These are phyloP conservation scores for Clonostachys rhizophaga DNA, from an alignment of 2,329 filamentous ascomycete species.

Conservation along the genomic window DNA sequence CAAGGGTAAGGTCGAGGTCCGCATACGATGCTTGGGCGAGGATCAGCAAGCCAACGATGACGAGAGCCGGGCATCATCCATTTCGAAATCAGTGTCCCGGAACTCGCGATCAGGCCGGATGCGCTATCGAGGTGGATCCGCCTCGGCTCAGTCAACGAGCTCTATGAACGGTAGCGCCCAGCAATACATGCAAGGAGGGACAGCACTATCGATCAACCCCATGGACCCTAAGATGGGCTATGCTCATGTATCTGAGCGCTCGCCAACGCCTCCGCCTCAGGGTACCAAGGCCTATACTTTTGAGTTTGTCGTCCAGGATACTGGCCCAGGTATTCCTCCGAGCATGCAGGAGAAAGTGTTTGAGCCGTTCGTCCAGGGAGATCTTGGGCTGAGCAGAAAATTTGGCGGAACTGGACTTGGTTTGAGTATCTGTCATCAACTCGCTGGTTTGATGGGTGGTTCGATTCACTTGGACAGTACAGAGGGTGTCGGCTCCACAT, in stretches of 20 bases:
- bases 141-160: conserved; percentile 43
- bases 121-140: conserved; percentile 40
- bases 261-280: conserved; percentile 54
- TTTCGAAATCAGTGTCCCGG: conserved; percentile 46
- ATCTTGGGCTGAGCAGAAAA: conserved; percentile 82
- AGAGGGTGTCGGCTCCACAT: conserved; percentile 70
- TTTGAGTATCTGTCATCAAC: conserved; percentile 82
- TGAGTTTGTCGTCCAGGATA: conserved; percentile 86
- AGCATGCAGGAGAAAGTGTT: conserved; percentile 80
- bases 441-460: conserved; percentile 80
- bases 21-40: conserved; percentile 70
- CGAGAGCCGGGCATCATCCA: conserved; percentile 46
- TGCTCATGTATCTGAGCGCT: conserved; percentile 45
- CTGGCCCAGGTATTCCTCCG: conserved; percentile 78
- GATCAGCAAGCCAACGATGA: conserved; percentile 31
- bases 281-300: conserved; percentile 67
- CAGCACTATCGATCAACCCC: conserved; percentile 59
- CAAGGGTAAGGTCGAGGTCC: conserved; percentile 69
- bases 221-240: conserved; percentile 50
- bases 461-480: conserved; percentile 67
- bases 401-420: conserved; percentile 86
- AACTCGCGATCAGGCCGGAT: conserved; percentile 33
- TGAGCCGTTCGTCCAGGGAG: conserved; percentile 92
- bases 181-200: conserved; percentile 27
- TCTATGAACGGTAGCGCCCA: conserved; percentile 19